Percentiles rank a stretch among this genome's conserved stretches.
phyloP scores from a whole-genome alignment of 2,329 filamentous ascomycete species.

The Aspergillus fumigatiaffinis region DNA sequence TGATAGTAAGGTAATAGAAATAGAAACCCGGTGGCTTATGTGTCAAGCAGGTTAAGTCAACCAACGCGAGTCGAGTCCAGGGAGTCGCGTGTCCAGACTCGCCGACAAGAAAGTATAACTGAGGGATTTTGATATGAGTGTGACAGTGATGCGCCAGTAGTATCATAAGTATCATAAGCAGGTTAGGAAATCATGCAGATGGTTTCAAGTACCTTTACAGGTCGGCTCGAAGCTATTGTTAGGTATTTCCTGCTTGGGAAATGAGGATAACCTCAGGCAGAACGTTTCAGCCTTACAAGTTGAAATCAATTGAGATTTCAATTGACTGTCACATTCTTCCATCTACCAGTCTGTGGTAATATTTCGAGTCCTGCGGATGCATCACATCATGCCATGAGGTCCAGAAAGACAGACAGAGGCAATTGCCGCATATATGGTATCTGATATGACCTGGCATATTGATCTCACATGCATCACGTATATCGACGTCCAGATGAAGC shows the following conservation, averaged over 20 bases:
- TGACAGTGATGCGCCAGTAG: neutral
- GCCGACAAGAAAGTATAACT: neutral
- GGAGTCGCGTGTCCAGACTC: neutral
- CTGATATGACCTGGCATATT: neutral
- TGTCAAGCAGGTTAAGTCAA: too few species aligned
- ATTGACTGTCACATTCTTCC: too few species aligned
- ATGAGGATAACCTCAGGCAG: neutral
- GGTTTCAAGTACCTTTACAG: neutral
- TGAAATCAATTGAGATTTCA: too few species aligned
- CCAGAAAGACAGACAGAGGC: neutral
- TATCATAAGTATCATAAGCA: neutral
- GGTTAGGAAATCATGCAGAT: neutral
- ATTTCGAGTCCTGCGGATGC: neutral
- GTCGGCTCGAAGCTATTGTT: too few species aligned
- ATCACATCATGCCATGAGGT: too few species aligned
- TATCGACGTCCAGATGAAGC: neutral
- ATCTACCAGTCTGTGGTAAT: too few species aligned
- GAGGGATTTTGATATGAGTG: neutral
- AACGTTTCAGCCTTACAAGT: too few species aligned
- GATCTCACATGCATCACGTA: neutral
- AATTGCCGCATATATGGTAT: neutral
- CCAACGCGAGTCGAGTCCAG: neutral
- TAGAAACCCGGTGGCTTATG: neutral
- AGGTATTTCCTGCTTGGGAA: neutral
- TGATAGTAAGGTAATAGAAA: neutral